phyloP scores from a whole-genome alignment of 169 alveolate species.

The Eimeria sp. region DNA sequence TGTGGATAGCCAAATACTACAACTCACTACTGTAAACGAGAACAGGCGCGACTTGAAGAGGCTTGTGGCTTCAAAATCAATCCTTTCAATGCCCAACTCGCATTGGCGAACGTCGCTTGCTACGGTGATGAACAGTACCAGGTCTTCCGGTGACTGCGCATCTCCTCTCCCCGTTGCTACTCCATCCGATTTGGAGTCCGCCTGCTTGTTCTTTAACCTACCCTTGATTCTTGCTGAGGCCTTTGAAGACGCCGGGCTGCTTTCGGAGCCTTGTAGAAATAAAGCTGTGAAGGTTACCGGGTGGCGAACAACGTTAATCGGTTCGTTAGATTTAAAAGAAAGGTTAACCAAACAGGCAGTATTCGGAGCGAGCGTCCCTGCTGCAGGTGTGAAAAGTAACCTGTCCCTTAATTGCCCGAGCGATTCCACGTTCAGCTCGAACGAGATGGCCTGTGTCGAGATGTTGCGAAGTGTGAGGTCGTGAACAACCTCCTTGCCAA shows the following conservation, averaged over 20 bases:
- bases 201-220: constrained; percentile 18
- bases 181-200: constrained; percentile 24
- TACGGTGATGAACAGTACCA: constrained; percentile 90
- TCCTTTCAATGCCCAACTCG: constrained; percentile 89
- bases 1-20: background rate
- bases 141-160: constrained; percentile 68
- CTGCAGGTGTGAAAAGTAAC: constrained; percentile 23
- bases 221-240: background rate
- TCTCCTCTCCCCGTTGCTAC: constrained; percentile 17
- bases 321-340: constrained; percentile 22
- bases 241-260: background rate
- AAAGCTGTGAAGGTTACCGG: constrained; percentile 5
- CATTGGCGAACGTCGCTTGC: constrained; percentile 93
- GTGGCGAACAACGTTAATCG: constrained; percentile 28
- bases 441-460: constrained; percentile 46
- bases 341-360: background rate
- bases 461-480: constrained; percentile 46
- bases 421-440: constrained; percentile 27
- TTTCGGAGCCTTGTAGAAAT: constrained; percentile 10
- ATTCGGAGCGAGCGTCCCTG: constrained; percentile 40
- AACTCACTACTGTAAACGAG: constrained; percentile 91
- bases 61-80: constrained; percentile 94
- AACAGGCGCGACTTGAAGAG: constrained; percentile 94
- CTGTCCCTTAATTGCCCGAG: constrained; percentile 41
- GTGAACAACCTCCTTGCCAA: constrained; percentile 24